These are phyloP conservation scores for Athelia psychrophila DNA, from an alignment of 1,284 basidiomycete species.

Conservation along the genomic window DNA sequence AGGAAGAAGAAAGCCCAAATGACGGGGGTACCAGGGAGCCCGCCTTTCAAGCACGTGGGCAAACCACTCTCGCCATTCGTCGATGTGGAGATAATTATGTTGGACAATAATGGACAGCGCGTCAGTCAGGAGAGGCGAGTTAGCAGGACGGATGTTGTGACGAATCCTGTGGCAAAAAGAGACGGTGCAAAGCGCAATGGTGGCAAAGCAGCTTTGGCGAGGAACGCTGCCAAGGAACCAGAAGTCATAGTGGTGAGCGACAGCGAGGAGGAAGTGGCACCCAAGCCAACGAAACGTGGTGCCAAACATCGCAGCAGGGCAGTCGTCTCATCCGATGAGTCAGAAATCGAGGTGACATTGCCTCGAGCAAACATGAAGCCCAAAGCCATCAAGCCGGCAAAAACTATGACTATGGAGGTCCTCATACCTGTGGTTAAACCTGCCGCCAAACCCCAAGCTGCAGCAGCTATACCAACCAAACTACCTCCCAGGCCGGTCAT, in stretches of 20 bases:
- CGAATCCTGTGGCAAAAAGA: constrained; percentile 17
- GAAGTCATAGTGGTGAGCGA: background rate
- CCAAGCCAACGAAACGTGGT: constrained; percentile 11
- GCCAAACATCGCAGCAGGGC: constrained; percentile 21
- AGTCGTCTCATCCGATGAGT: constrained; percentile 42
- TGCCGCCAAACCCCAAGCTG: constrained; percentile 9
- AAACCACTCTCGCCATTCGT: constrained; percentile 46
- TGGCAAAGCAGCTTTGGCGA: constrained; percentile 4
- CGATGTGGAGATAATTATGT: constrained; percentile 61
- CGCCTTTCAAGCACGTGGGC: constrained; percentile 23
- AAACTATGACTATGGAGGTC: constrained; percentile 29
- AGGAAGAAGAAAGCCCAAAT: constrained; percentile 23
- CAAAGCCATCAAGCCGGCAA: constrained; percentile 12
- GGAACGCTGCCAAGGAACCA: constrained; percentile 4
- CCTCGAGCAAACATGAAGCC: constrained; percentile 10
- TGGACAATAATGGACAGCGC: constrained; percentile 56
- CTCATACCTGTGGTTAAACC: constrained; percentile 26
- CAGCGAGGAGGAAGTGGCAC: background rate
- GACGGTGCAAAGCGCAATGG: constrained; percentile 6
- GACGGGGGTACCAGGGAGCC: constrained; percentile 23
- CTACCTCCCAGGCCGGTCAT: no score
- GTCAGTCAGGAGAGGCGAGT: constrained; percentile 55
- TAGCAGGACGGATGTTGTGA: constrained; percentile 32
- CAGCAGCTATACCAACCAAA: constrained; percentile 6
- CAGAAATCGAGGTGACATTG: constrained; percentile 26